phyloP scores from a whole-genome alignment of 1,139 yeast genomes.

The Yamadazyma membranifaciens region DNA sequence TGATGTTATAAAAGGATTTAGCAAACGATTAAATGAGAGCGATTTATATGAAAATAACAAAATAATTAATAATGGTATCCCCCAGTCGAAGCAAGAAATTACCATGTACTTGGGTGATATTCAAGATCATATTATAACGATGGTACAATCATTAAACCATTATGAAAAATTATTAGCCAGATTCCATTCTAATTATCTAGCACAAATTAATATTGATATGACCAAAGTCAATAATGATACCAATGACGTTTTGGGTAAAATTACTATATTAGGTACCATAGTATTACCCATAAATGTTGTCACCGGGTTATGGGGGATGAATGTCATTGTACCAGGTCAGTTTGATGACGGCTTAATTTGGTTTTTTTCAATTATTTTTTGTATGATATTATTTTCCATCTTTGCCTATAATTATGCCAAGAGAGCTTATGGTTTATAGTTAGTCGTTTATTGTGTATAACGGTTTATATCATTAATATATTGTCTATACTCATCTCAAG shows the following conservation, averaged over 20 bases:
- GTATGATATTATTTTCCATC: constrained; percentile 37
- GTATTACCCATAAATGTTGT: constrained; percentile 91
- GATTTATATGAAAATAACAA: constrained; percentile 49
- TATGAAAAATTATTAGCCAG: constrained; percentile 91
- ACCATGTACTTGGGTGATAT: constrained; percentile 92
- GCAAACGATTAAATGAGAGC: constrained; percentile 87
- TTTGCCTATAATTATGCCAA: constrained; percentile 44
- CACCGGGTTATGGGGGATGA: constrained; percentile 99
- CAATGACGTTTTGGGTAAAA: constrained; percentile 92
- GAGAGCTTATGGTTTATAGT: constrained; percentile 39
- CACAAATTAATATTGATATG: constrained; percentile 96
- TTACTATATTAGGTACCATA: constrained; percentile 90
- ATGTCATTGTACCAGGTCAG: constrained; percentile 94
- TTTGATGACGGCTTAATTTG: constrained; percentile 67
- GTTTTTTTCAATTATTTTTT: constrained; percentile 57
- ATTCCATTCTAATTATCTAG: constrained; percentile 91
- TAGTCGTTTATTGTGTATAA: not conserved
- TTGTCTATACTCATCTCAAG: not conserved
- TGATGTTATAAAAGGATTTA: constrained; percentile 92
- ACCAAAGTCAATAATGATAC: constrained; percentile 96
- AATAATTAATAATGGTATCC: constrained; percentile 33
- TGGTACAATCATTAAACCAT: constrained; percentile 93
- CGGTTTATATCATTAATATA: not conserved
- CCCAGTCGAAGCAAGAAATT: constrained; percentile 33
- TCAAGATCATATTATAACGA: constrained; percentile 91